Base-by-base conservation (phyloP, 140 eudicot species). In the Erigeron philadelphicus region DNA sequence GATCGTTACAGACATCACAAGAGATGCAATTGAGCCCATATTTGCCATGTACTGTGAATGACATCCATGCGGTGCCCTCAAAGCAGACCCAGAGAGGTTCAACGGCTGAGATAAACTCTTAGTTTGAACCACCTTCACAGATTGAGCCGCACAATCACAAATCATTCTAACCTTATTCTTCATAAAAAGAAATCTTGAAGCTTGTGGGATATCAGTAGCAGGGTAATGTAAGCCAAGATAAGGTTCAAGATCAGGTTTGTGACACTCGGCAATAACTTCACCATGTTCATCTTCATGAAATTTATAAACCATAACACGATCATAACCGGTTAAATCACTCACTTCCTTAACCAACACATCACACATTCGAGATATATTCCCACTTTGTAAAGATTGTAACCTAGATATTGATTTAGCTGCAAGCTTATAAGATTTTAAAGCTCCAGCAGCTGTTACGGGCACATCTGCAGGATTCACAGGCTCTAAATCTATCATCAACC, bases 281-380 rank as follows among this genome's bases (percentile, higher is more conserved):
- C 94, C 94, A 23, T 86, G 94, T 72, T 83, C 87, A 43, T 86
- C 94, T 58, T 86, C 94, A 60, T 86, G 94, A 76, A 86, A 86
- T 38, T 86, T 83, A 31, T 86, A 86, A 76, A 86, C 94, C 94
- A 86, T 86, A 23, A 86, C 85, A 3, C 89, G 83, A 61, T 86
- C 94, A 79, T 86, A 86, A 13, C 89, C 87, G 5, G 85, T 83
- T 74, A 86, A 81, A 57, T 83, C 87, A 60, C 86, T 79, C 76
- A 83, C 85, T 68, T 86, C 94, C n/a, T 81, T 75, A 67, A 86
- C 94, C 13, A 86, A 74, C 6, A 84, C 83, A 73, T 86, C 94
- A 76, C 94, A 86, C 41, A 86, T 46, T 13, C 84, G 68, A 9
- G 84, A 55, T 40, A 81, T 84, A 64, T 86, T 86, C 73, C 88